Percentiles rank a stretch among this genome's conserved stretches.
phyloP scores from a whole-genome alignment of 2,329 filamentous ascomycete species.

The Xylaria sp. region DNA sequence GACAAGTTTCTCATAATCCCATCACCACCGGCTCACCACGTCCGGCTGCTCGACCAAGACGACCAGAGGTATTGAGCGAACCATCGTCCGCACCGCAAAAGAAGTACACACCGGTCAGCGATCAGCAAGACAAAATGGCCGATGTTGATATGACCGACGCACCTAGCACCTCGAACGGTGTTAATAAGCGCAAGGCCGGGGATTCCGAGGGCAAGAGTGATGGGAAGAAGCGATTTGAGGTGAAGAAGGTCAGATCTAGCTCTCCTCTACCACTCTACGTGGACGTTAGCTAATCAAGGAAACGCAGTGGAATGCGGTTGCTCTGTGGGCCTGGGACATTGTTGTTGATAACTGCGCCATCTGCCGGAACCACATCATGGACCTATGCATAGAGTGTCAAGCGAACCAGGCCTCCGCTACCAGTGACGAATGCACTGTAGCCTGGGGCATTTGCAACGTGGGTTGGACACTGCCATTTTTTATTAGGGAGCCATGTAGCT shows the following conservation, averaged over 20 bases:
- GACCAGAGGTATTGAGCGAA: conserved; percentile 1
- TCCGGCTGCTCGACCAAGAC: too few relatives aligned
- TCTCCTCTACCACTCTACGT: background rate
- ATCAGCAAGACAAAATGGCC: conserved; percentile 64
- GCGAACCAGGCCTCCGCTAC: conserved; percentile 97
- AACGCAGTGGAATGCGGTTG: conserved; percentile 92
- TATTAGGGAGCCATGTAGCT: conserved; percentile 31
- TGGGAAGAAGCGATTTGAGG: conserved; percentile 93
- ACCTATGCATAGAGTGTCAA: conserved; percentile 98
- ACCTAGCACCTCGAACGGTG: conserved; percentile 54
- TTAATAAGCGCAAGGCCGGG: conserved; percentile 53
- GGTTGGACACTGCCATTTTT: conserved; percentile 41
- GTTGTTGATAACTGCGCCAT: conserved; percentile 99
- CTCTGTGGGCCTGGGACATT: conserved; percentile 99
- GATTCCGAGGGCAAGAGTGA: conserved; percentile 59
- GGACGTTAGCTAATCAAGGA: conserved; percentile 17
- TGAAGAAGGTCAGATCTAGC: conserved; percentile 81
- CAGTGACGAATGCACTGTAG: conserved; percentile 96
- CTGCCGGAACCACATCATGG: conserved; percentile 99
- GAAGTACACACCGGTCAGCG: background rate
- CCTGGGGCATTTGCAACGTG: conserved; percentile 99
- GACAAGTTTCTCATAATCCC: too few relatives aligned
- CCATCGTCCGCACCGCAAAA: background rate
- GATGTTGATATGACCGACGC: conserved; percentile 98
- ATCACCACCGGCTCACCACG: background rate